Evolutionary conservation across 83 land plant species (phyloP).

Genomic region (Thuja plicata): DNA sequence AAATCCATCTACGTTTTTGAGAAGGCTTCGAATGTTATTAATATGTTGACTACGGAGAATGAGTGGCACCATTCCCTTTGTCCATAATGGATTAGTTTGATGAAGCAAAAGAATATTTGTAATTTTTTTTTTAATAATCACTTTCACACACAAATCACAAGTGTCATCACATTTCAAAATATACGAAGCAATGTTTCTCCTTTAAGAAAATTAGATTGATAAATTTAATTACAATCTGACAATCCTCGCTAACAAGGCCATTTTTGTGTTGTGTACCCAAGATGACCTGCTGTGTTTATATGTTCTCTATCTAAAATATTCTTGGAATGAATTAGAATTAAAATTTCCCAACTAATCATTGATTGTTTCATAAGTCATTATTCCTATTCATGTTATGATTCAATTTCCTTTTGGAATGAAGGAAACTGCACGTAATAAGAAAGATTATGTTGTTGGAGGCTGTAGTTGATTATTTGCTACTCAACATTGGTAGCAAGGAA

Average conservation of each 20-base stretch:
- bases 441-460: background rate
- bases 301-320: background rate
- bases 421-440: background rate
- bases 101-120: no score
- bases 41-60: no score
- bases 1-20: no score
- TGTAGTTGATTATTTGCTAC: background rate
- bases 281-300: no score
- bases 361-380: background rate
- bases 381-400: no score
- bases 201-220: background rate
- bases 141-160: no score
- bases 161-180: no score
- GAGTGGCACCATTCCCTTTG: no score
- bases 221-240: no score
- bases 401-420: background rate
- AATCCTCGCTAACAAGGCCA: background rate
- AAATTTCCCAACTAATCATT: background rate
- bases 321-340: background rate
- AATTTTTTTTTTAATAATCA: no score
- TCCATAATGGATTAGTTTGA: no score
- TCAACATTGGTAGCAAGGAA: background rate
- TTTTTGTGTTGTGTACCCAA: background rate
- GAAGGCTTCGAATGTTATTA: no score
- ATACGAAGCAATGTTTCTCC: background rate